Base-by-base conservation (phyloP, 2,329 filamentous ascomycete genomes). In the Colletotrichum siamense region DNA sequence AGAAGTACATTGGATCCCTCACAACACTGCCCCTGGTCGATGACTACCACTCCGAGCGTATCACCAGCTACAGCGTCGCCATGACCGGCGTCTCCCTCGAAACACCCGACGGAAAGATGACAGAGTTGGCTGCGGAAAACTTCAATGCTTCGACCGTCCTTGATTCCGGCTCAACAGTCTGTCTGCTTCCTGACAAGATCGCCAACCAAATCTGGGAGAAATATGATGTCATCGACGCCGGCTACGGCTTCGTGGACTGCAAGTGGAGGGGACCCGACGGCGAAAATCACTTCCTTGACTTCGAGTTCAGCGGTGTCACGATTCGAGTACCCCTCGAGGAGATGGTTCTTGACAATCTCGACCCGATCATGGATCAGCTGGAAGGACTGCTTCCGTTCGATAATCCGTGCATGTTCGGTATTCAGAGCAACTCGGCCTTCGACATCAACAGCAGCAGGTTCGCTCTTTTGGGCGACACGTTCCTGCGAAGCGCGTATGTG, bases 401-500 rank as follows among this genome's bases (percentile, higher is more conserved):
- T 8, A 77, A 85, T 44, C 81, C 86, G 8, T 93, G 91, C 81
- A 86, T 89, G 78, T 90, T 93, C 68, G 91, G 91, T 63, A 87
- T 93, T 73, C 75, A 77, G 26, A 71, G 49, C 26, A 71, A 91
- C 12, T 95, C 94, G 78, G 86, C 92, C 22, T 94, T 95, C 80
- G 94, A 93, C 71, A 89, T 70, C 91, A 91, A 80, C 89, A 92
- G 84, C 73, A 80, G 92, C 6, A 89, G 89, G 15, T 75, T 75
- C 26, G 91, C 95, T 3, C 85, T 96, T 15, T 30, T 78, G 34
- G 94, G 94, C 15, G 94, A 95, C 81, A 94, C 94, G 0, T 96
- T 96, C 82, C 86, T 96, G 68, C 89, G 94, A 63, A 94, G 92
- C 39, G 94, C 94, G 0, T 96, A 96, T 79, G 90, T 95, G 10